These are phyloP conservation scores for Hypoxylon fragiforme DNA, from an alignment of 495 filamentous ascomycete species.

Conservation along the genomic window DNA sequence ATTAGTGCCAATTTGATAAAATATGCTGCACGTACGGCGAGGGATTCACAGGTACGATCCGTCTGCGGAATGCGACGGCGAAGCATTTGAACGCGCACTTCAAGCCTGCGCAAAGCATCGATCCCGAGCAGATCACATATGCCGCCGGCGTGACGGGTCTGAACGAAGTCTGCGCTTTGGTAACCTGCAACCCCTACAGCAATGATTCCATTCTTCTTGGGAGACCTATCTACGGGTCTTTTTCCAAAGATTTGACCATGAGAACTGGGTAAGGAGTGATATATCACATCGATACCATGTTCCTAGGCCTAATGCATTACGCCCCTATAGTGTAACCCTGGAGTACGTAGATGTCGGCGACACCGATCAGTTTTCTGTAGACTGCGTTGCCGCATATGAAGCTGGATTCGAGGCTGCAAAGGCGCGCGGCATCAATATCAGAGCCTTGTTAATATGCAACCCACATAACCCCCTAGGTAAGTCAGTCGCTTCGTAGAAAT, in stretches of 20 bases:
- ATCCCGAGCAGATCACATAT: constrained; percentile 46
- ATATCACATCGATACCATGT: neutral
- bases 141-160: constrained; percentile 54
- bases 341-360: constrained; percentile 51
- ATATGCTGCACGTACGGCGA: constrained; percentile 25
- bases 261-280: constrained; percentile 31
- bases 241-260: constrained; percentile 37
- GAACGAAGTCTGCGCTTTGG: constrained; percentile 50
- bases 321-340: constrained; percentile 36
- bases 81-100: constrained; percentile 51
- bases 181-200: constrained; percentile 45
- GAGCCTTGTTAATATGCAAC: constrained; percentile 59
- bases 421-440: constrained; percentile 40
- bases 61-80: constrained; percentile 49
- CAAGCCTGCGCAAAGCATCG: constrained; percentile 42
- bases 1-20: constrained; percentile 24
- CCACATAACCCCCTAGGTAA: constrained; percentile 65
- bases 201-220: constrained; percentile 57
- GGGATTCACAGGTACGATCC: constrained; percentile 28
- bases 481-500: neutral
- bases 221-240: constrained; percentile 54
- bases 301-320: constrained; percentile 2
- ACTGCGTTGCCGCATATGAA: constrained; percentile 32
- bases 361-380: constrained; percentile 47
- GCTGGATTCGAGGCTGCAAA: constrained; percentile 27